phyloP scores from a whole-genome alignment of 2,329 filamentous ascomycete genomes.

The Whalleya microplaca region DNA sequence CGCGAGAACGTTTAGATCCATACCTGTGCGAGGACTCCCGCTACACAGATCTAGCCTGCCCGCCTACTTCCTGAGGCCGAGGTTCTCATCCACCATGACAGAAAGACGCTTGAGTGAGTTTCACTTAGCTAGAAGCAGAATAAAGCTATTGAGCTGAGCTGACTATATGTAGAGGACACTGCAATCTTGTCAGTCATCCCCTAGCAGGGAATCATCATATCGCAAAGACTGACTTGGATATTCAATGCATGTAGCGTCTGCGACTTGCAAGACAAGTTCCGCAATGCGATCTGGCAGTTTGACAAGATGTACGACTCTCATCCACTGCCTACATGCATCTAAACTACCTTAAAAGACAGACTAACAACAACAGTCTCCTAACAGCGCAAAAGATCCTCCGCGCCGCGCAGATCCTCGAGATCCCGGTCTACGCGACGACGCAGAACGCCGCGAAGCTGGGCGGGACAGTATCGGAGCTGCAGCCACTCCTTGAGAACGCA shows the following conservation, averaged over 20 bases:
- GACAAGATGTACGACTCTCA: slow-evolving; percentile 67
- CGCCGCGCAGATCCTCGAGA: slow-evolving; percentile 65
- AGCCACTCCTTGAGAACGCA: slow-evolving; percentile 54
- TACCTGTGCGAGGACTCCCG: slow-evolving; percentile 8
- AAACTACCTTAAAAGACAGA: slow-evolving; percentile 6
- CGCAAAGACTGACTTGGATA: slow-evolving; percentile 17
- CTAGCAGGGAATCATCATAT: not conserved
- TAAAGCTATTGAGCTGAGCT: slow-evolving; percentile 2
- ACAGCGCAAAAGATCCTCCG: slow-evolving; percentile 71
- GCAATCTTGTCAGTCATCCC: slow-evolving; percentile 53
- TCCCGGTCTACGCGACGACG: slow-evolving; percentile 85
- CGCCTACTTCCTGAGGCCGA: slow-evolving; percentile 7
- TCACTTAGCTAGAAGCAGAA: not conserved
- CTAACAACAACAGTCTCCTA: slow-evolving; percentile 42
- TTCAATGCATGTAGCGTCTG: slow-evolving; percentile 67
- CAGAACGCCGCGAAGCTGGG: slow-evolving; percentile 82
- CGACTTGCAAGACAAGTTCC: slow-evolving; percentile 94
- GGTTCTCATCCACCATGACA: slow-evolving; percentile 23
- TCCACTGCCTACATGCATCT: slow-evolving; percentile 15
- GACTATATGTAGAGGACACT: slow-evolving; percentile 46
- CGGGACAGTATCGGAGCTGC: slow-evolving; percentile 74
- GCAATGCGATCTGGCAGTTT: slow-evolving; percentile 80
- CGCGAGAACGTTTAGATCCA: slow-evolving; percentile 2
- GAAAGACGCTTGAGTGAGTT: slow-evolving; percentile 32
- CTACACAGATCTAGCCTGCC: slow-evolving; percentile 1